These are phyloP conservation scores for Gremmenia infestans DNA, from an alignment of 2,329 filamentous ascomycete genomes.

Conservation along the genomic window DNA sequence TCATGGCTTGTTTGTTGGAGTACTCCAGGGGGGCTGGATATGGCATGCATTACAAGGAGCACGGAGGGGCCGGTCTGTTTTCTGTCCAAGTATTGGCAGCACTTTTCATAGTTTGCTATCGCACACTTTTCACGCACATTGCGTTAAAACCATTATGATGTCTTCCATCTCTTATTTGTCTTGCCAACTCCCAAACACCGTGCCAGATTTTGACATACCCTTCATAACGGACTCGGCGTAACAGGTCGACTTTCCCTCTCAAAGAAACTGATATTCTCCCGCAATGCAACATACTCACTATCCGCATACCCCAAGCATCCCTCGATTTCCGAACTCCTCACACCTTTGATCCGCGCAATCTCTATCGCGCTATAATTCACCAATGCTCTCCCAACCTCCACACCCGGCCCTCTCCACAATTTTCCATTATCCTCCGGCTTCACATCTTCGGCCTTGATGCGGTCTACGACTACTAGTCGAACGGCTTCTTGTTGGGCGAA, in stretches of 20 bases:
- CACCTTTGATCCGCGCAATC: conserved; percentile 77
- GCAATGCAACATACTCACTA: conserved; percentile 85
- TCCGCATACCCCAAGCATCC: conserved; percentile 83
- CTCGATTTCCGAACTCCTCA: conserved; percentile 76
- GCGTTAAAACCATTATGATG: neutral
- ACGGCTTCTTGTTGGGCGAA: conserved; percentile 94
- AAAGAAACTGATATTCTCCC: conserved; percentile 77
- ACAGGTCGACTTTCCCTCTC: conserved; percentile 28
- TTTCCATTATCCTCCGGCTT: conserved; percentile 31
- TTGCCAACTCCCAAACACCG: neutral
- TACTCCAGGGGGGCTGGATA: neutral
- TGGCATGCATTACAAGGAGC: neutral
- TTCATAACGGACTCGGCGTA: conserved; percentile 23
- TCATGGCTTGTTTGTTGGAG: conserved; percentile 1
- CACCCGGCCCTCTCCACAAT: conserved; percentile 46
- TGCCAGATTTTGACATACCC: neutral
- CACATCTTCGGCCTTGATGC: conserved; percentile 24
- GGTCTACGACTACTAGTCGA: conserved; percentile 73
- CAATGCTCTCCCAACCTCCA: conserved; percentile 80
- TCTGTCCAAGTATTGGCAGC: neutral
- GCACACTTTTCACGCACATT: neutral
- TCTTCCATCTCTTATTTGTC: neutral
- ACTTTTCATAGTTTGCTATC: neutral
- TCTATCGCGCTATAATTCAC: conserved; percentile 91
- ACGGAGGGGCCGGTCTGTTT: neutral